Evolutionary conservation across 1,284 basidiomycete species (phyloP), one percentile per base, ranked within the genome.

Genomic region (Ceratobasidium papillatum): DNA sequence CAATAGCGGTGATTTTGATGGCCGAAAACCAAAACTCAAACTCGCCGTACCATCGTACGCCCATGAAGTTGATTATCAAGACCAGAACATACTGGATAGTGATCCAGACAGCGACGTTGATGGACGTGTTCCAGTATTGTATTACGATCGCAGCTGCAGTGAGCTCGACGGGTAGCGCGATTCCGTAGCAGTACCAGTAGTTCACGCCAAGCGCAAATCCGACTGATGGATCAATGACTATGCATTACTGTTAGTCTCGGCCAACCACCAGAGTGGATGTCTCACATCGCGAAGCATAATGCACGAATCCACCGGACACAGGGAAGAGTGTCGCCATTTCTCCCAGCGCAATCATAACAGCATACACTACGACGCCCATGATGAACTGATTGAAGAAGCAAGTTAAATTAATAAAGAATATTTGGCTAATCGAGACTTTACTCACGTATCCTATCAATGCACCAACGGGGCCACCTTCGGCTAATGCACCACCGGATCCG

Each of bases 191-290:
- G 75, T 78, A 56, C 80, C 78, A 69, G 25, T 69, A 69, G 76
- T 83, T 83, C 80, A 82, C 85, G 27, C 84, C 85, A 32, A 85
- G 81, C 12, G 84, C 84, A 74, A 87, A 86, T 17, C 84, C 84
- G 65, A 85, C 49, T 1, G 66, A 17, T 25, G 52, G 65, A 22
- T 74, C 56, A 4, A n/a, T n/a, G n/a, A n/a, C n/a, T n/a, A n/a
- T n/a, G n/a, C n/a, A n/a, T n/a, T n/a, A n/a, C n/a, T n/a, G n/a
- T n/a, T n/a, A n/a, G n/a, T n/a, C n/a, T n/a, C n/a, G n/a, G n/a
- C n/a, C n/a, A n/a, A n/a, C n/a, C n/a, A n/a, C n/a, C n/a, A n/a
- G n/a, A n/a, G n/a, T n/a, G n/a, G n/a, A n/a, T n/a, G n/a, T n/a
- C n/a, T n/a, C n/a, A 64, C 68, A 75, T 49, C 74, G 54, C 19